Evolutionary conservation across 2,329 filamentous ascomycete genomes (phyloP), one percentile per base, ranked within the genome.

Genomic region (Lasiodiplodia hormozganensis): DNA sequence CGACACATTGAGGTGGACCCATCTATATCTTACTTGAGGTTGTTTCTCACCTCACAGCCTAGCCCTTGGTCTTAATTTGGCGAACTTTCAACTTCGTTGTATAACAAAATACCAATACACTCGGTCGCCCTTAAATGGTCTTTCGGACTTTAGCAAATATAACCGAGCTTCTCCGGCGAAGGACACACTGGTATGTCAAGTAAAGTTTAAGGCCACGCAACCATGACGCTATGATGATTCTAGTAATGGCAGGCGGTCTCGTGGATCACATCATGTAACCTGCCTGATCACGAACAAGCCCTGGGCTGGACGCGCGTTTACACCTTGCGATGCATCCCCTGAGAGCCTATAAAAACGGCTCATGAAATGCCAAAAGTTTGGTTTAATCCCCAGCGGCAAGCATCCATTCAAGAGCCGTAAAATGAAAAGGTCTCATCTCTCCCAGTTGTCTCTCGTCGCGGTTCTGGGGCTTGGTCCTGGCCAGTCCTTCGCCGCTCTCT

Each of bases 401-500:
- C 8, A 8, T 34, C 10, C 49, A 4, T 21, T 21, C n/a, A 23
- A 23, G 49, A 51, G 4, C 49, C n/a, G 8, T 11, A 21, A 21
- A 51, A 51, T 51, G 49, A 51, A 51, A 21, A 51, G 2, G 10
- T 21, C 18, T 11, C 16, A n/a, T n/a, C 3, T 21, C 18, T 5
- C 23, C 11, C 49, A 51, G 49, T 21, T 51, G 23, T 51, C 16
- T 14, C 31, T n/a, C 31, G 8, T 57, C 4, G 4, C n/a, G n/a
- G n/a, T 8, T 38, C 23, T 57, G 8, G 31, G 53, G 0, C 36
- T 11, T 56, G 53, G 31, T n/a, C 53, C 53, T 2, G 12, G 53
- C 53, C 28, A 38, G 8, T 57, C 53, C 4, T 57, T 38, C 18
- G 53, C 53, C 25, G n/a, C 31, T 21, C 38, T 71, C 47, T 34